Evolutionary conservation across 2,329 filamentous ascomycete species (phyloP).

Genomic region (Ophiostoma ulmi): DNA sequence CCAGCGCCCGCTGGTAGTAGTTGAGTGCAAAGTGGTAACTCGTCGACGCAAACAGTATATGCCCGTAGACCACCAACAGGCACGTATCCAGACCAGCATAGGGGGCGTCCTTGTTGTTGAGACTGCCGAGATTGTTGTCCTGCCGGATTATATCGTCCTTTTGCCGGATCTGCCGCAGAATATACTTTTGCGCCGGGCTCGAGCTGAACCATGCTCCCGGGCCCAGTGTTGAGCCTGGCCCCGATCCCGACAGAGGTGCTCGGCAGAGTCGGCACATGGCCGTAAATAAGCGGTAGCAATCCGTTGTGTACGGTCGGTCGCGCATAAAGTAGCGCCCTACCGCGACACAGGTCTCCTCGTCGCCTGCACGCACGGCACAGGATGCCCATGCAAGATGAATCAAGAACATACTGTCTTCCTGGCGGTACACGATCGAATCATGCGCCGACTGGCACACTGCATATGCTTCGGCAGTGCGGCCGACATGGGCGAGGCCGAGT

Average conservation of each 20-base stretch:
- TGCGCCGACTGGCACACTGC: conserved; percentile 71
- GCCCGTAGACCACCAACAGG: conserved; percentile 81
- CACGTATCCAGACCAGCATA: conserved; percentile 69
- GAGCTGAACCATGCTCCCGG: conserved; percentile 65
- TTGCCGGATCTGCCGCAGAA: conserved; percentile 83
- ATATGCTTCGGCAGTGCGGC: conserved; percentile 68
- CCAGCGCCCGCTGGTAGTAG: conserved; percentile 76
- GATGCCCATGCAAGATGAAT: conserved; percentile 76
- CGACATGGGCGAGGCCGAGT: conserved; percentile 64
- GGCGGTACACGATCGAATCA: conserved; percentile 70
- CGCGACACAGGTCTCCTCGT: conserved; percentile 68
- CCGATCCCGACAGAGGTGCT: conserved; percentile 43
- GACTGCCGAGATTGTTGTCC: conserved; percentile 67
- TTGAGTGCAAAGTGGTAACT: conserved; percentile 80
- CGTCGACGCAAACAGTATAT: conserved; percentile 78
- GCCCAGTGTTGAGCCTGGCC: neutral
- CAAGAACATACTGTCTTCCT: conserved; percentile 60
- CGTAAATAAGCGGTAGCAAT: conserved; percentile 78
- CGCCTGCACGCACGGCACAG: conserved; percentile 75
- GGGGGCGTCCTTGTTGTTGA: neutral
- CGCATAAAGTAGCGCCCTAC: conserved; percentile 80
- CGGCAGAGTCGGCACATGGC: conserved; percentile 72
- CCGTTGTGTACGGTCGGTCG: conserved; percentile 71
- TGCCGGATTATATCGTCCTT: conserved; percentile 75
- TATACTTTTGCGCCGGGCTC: conserved; percentile 80